phyloP scores from a whole-genome alignment of 129 eudicot genomes.

The Glebionis coronaria region DNA sequence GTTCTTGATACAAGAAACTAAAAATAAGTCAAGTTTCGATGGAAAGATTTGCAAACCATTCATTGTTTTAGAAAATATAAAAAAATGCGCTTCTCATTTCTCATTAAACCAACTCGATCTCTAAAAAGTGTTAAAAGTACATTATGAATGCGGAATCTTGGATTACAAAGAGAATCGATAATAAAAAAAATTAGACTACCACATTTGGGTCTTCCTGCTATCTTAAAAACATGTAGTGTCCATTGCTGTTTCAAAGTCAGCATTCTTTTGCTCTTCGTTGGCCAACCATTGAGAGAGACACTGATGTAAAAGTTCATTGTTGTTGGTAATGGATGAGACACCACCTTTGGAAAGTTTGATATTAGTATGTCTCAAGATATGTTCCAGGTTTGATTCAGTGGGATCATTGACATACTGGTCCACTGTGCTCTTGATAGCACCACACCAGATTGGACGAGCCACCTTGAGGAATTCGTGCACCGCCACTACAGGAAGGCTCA shows the following conservation, averaged over 20 bases:
- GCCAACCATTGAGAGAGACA: constrained; percentile 68
- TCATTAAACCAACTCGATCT: neutral
- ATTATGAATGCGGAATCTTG: constrained; percentile 3
- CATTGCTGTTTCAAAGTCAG: constrained; percentile 41
- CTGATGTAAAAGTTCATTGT: constrained; percentile 36
- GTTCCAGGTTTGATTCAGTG: constrained; percentile 58
- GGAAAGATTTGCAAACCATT: too few species aligned
- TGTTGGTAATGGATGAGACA: constrained; percentile 9
- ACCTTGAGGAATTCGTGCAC: constrained; percentile 66
- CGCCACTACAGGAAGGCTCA: constrained; percentile 61
- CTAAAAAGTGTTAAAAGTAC: neutral
- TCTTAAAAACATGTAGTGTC: constrained; percentile 14
- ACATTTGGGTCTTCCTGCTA: neutral
- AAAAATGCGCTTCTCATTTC: too few species aligned
- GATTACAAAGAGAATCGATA: neutral
- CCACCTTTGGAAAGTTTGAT: constrained; percentile 30
- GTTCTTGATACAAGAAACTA: too few species aligned
- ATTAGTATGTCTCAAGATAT: constrained; percentile 44
- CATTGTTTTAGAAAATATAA: too few species aligned
- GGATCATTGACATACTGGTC: constrained; percentile 62
- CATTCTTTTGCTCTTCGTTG: constrained; percentile 54
- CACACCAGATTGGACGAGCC: constrained; percentile 87
- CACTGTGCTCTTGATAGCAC: constrained; percentile 52
- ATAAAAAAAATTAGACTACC: constrained; percentile 3
- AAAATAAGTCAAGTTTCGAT: too few species aligned